A percentile compares a stretch with the other conserved stretches of the same genome.
phyloP scores from a whole-genome alignment of 768 basidiomycete species.

The Amanita jacksonii region DNA sequence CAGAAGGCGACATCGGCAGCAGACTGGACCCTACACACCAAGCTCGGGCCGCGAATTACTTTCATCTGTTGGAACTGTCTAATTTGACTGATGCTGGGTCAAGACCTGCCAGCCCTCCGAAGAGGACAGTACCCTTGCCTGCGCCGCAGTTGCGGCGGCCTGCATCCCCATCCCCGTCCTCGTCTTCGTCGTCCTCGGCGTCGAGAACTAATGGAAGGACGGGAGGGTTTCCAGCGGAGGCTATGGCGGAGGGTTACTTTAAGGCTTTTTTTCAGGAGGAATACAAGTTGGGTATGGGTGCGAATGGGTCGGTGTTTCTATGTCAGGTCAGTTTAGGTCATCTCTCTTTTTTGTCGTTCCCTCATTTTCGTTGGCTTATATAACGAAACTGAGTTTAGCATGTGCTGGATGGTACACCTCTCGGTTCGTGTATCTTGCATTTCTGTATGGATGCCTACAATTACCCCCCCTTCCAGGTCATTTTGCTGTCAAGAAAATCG shows the following conservation, averaged over 20 bases:
- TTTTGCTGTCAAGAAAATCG: constrained; percentile 96
- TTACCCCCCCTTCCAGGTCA: constrained; percentile 36
- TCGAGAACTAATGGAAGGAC: constrained; percentile 15
- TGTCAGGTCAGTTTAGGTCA: constrained; percentile 52
- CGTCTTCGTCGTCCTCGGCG: not conserved
- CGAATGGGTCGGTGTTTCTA: constrained; percentile 83
- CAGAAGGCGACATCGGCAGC: constrained; percentile 5
- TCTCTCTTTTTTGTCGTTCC: not conserved
- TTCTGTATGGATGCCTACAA: no score
- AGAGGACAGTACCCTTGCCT: no score
- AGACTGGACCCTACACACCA: constrained; percentile 31
- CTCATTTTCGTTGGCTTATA: constrained; percentile 9
- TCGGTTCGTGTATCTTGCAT: constrained; percentile 47
- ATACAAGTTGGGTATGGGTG: constrained; percentile 86
- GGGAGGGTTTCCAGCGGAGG: constrained; percentile 54
- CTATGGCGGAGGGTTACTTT: constrained; percentile 90
- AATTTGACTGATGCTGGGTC: constrained; percentile 61
- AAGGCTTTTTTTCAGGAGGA: constrained; percentile 90
- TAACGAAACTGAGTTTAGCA: no score
- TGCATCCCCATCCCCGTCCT: no score
- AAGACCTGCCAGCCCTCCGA: constrained; percentile 40
- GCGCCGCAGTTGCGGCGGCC: no score
- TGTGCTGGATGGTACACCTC: constrained; percentile 75
- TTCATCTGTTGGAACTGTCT: constrained; percentile 63
- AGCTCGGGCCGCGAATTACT: constrained; percentile 66